Conservation (phyloP, 768 basidiomycete genomes). For the Psilocybe cubensis region DNA sequence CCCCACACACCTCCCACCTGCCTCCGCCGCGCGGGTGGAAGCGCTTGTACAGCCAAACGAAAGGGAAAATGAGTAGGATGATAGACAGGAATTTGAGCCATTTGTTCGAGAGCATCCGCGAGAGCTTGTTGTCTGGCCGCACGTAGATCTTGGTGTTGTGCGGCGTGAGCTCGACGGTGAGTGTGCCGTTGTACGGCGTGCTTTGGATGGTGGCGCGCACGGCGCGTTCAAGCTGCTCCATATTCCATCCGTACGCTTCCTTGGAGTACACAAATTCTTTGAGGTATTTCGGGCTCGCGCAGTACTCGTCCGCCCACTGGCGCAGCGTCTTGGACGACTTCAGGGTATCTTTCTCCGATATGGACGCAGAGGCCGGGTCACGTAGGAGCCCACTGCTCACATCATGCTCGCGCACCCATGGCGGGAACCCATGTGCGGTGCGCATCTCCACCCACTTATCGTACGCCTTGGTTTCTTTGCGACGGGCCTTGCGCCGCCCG, state of each 20-base stretch:
- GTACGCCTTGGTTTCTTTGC: slow-evolving; percentile 44
- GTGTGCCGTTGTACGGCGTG: slow-evolving; percentile 47
- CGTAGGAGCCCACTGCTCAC: slow-evolving; percentile 13
- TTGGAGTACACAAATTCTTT: slow-evolving; percentile 83
- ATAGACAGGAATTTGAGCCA: slow-evolving; percentile 75
- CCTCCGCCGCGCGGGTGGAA: slow-evolving; percentile 73
- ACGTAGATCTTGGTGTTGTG: slow-evolving; percentile 57
- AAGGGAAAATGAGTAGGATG: slow-evolving; percentile 73
- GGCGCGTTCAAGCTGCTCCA: slow-evolving; percentile 41
- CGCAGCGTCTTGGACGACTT: slow-evolving; percentile 65
- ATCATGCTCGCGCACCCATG: slow-evolving; percentile 38
- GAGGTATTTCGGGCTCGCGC: slow-evolving; percentile 65
- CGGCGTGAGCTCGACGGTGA: slow-evolving; percentile 55
- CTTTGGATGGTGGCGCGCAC: slow-evolving; percentile 44
- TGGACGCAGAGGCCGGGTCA: slow-evolving; percentile 6
- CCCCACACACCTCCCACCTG: slow-evolving; percentile 75
- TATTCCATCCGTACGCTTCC: slow-evolving; percentile 57
- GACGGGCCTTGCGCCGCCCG: slow-evolving; percentile 39
- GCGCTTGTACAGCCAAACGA: slow-evolving; percentile 80
- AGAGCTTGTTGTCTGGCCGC: slow-evolving; percentile 67
- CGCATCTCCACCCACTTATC: slow-evolving; percentile 50
- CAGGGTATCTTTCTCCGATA: slow-evolving; percentile 31
- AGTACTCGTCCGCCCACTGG: slow-evolving; percentile 86
- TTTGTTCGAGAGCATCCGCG: slow-evolving; percentile 67
- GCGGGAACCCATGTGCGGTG: slow-evolving; percentile 49